Evolutionary conservation across 257 asterid genomes (phyloP).

Genomic region (Jacaranda copaia): DNA sequence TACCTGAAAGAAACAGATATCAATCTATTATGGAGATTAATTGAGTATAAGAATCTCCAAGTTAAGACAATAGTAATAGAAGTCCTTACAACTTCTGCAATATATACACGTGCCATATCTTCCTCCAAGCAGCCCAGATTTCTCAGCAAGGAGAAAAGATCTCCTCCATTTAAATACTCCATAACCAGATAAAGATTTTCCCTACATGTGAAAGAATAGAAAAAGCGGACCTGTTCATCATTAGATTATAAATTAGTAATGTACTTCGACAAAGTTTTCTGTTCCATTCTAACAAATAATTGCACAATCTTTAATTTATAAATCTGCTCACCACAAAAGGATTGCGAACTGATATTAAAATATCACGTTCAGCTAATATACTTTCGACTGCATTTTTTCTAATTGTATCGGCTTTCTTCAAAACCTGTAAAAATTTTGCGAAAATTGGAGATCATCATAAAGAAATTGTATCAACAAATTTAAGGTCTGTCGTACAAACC

Average conservation of each 20-base stretch:
- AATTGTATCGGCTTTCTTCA: constrained; percentile 95
- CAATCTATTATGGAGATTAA: constrained; percentile 35
- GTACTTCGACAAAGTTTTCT: constrained; percentile 32
- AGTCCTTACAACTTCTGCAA: constrained; percentile 97
- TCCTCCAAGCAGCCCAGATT: constrained; percentile 97
- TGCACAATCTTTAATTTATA: constrained; percentile 30
- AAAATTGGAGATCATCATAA: constrained; percentile 31
- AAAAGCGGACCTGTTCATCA: constrained; percentile 96
- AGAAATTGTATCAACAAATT: constrained; percentile 22
- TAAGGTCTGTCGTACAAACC: constrained; percentile 27
- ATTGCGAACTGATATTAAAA: constrained; percentile 94
- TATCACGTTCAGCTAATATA: constrained; percentile 97
- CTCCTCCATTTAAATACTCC: constrained; percentile 99
- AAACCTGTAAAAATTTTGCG: constrained; percentile 64
- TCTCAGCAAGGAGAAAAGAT: constrained; percentile 86
- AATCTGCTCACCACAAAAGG: constrained; percentile 94
- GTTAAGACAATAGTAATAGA: constrained; percentile 24
- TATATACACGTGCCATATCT: constrained; percentile 84
- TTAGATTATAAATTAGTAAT: constrained; percentile 61
- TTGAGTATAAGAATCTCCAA: constrained; percentile 34
- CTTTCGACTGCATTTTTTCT: constrained; percentile 96
- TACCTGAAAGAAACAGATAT: constrained; percentile 63
- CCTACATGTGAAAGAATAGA: constrained; percentile 99
- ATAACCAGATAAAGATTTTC: constrained; percentile 97
- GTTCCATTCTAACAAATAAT: constrained; percentile 27